These are phyloP conservation scores for Fraxinus greggii DNA, from an alignment of 305 asterid genomes.

Conservation along the genomic window DNA sequence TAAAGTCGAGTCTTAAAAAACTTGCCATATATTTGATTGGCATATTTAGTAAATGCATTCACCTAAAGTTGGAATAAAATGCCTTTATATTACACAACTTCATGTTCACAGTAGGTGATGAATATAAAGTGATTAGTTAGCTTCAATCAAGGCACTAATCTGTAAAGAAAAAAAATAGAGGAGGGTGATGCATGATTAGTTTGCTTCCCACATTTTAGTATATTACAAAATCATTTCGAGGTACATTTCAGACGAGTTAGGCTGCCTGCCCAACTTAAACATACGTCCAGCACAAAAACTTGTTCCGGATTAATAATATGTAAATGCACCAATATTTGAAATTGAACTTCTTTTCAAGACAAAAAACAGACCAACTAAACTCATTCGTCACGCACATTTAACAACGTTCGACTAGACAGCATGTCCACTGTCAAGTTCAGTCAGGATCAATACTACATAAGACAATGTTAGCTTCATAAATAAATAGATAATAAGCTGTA, in stretches of 20 bases:
- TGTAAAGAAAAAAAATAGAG: neutral
- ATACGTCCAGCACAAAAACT: neutral
- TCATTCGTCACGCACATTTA: neutral
- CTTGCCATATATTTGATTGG: neutral
- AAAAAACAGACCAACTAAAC: neutral
- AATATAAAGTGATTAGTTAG: neutral
- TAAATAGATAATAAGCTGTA: neutral
- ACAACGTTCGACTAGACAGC: neutral
- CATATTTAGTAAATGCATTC: neutral
- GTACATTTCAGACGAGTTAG: conserved; percentile 20
- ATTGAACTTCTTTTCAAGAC: neutral
- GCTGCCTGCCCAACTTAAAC: conserved; percentile 28
- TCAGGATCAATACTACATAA: neutral
- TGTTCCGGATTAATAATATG: neutral
- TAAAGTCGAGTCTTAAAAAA: neutral
- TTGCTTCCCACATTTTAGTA: conserved; percentile 23
- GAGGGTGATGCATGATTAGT: no score
- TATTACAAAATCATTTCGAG: conserved; percentile 5
- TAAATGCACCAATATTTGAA: neutral
- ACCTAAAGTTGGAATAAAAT: neutral
- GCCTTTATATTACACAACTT: neutral
- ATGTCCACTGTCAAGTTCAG: neutral
- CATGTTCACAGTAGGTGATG: conserved; percentile 20
- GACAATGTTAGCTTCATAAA: neutral
- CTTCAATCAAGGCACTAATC: conserved; percentile 44